Conservation (phyloP, 768 basidiomycete genomes). For the Mrakia frigida region DNA sequence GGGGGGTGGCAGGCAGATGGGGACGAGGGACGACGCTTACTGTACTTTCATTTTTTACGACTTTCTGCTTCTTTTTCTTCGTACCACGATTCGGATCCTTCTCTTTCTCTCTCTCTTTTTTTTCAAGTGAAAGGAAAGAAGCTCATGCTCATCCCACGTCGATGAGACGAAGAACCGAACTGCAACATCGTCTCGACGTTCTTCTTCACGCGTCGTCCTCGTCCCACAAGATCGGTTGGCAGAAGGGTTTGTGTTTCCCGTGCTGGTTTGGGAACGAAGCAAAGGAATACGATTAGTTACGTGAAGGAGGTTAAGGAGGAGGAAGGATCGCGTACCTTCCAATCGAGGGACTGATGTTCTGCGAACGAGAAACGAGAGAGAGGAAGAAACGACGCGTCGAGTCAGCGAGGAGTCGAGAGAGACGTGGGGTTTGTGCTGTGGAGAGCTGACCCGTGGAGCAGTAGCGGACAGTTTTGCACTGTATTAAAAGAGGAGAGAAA, state of each 20-base stretch:
- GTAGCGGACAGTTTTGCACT: neutral
- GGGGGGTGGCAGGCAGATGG: neutral
- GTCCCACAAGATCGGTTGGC: neutral
- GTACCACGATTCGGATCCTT: too few species aligned
- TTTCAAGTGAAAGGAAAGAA: too few species aligned
- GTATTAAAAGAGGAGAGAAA: neutral
- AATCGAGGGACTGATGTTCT: neutral
- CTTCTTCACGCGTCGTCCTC: too few species aligned
- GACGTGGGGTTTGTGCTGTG: neutral
- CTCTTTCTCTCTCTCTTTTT: too few species aligned
- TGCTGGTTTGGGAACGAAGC: too few species aligned
- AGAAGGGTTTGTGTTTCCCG: neutral
- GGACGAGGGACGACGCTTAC: slow-evolving; percentile 2
- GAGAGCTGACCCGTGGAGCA: neutral
- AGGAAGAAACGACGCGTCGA: neutral
- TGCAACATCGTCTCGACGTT: too few species aligned
- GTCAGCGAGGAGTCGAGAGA: neutral
- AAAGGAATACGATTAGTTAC: too few species aligned
- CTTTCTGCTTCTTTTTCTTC: too few species aligned
- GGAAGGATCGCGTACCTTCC: neutral
- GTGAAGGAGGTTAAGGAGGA: too few species aligned
- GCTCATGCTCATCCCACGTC: too few species aligned
- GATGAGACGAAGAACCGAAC: too few species aligned
- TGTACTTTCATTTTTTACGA: neutral
- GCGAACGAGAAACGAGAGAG: too few species aligned